A percentile compares a stretch with the other conserved stretches of the same genome.
These are phyloP conservation scores for Apiotrichum sp. DNA, from an alignment of 1,284 basidiomycete genomes.

Conservation along the genomic window DNA sequence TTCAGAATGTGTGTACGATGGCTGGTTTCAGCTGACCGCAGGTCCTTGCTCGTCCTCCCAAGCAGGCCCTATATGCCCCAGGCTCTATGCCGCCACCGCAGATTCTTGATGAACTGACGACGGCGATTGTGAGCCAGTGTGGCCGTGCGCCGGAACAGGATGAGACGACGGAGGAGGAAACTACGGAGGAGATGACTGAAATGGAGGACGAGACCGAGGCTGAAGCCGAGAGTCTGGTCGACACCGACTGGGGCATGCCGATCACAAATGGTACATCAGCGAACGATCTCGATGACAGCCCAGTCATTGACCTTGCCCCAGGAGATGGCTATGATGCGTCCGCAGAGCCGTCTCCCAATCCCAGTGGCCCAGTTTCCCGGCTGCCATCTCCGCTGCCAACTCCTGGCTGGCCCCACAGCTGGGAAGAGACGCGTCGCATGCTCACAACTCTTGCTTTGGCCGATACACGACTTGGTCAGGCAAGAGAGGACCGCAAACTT, in stretches of 20 bases:
- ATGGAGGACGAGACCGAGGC: not conserved
- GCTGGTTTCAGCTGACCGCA: not conserved
- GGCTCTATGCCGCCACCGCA: constrained; percentile 38
- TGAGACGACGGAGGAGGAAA: not conserved
- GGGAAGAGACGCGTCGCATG: constrained; percentile 36
- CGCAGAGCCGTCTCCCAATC: not conserved
- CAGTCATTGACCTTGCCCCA: too few relatives aligned
- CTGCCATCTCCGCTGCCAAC: not conserved
- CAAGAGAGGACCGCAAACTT: constrained; percentile 22
- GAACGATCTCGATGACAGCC: too few relatives aligned
- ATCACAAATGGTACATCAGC: too few relatives aligned
- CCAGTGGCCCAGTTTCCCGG: not conserved
- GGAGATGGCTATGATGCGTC: not conserved
- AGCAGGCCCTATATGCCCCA: constrained; percentile 34
- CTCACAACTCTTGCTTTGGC: constrained; percentile 36
- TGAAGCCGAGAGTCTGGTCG: too few relatives aligned
- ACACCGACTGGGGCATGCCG: too few relatives aligned
- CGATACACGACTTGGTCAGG: constrained; percentile 30
- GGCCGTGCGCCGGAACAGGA: not conserved
- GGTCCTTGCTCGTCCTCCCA: constrained; percentile 33
- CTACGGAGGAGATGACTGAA: not conserved
- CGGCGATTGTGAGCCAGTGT: constrained; percentile 19
- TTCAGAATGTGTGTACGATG: constrained; percentile 25
- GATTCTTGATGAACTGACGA: constrained; percentile 40
- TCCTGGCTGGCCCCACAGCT: constrained; percentile 32